Percentiles rank a stretch among this genome's conserved stretches.
Conservation (phyloP, 2,329 filamentous ascomycete genomes). For the Cytospora paraplurivora region DNA sequence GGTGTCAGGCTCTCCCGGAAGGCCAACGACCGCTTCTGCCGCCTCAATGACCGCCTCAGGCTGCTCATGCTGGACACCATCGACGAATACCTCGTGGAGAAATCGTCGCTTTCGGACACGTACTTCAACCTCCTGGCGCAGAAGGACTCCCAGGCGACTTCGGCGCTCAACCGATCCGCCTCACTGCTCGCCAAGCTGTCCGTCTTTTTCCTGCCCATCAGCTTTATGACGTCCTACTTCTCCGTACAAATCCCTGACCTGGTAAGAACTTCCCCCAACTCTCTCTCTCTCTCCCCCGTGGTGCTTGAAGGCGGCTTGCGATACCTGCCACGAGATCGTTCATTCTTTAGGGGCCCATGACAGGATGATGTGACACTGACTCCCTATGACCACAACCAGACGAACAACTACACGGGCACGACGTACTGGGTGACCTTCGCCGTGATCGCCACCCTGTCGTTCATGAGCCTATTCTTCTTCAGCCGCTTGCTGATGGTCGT, state of each 20-base stretch:
- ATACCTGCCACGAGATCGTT: not conserved
- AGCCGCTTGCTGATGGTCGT: slow-evolving; percentile 48
- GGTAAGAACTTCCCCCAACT: not conserved
- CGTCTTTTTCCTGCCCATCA: slow-evolving; percentile 75
- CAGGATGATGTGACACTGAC: not conserved
- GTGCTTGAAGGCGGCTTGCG: too few relatives aligned
- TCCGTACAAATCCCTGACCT: slow-evolving; percentile 64
- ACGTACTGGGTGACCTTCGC: slow-evolving; percentile 72
- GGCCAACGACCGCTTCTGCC: slow-evolving; percentile 59
- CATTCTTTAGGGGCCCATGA: not conserved
- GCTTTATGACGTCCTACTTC: slow-evolving; percentile 75
- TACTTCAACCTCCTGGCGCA: slow-evolving; percentile 79
- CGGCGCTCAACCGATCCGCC: slow-evolving; percentile 70
- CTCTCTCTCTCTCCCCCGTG: too few relatives aligned
- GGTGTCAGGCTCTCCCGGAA: slow-evolving; percentile 43
- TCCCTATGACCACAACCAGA: slow-evolving; percentile 23
- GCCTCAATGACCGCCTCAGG: slow-evolving; percentile 60
- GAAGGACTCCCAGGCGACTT: slow-evolving; percentile 72
- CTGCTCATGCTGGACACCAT: slow-evolving; percentile 64
- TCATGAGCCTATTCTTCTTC: slow-evolving; percentile 59
- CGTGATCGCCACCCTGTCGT: slow-evolving; percentile 61
- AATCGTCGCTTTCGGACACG: slow-evolving; percentile 68
- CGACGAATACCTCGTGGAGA: slow-evolving; percentile 66
- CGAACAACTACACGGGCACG: slow-evolving; percentile 57
- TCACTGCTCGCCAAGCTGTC: slow-evolving; percentile 74